A percentile compares a stretch with the other conserved stretches of the same genome.
Evolutionary conservation across 2,329 filamentous ascomycete species (phyloP).

Genomic region (Curvularia hawaiiensis): DNA sequence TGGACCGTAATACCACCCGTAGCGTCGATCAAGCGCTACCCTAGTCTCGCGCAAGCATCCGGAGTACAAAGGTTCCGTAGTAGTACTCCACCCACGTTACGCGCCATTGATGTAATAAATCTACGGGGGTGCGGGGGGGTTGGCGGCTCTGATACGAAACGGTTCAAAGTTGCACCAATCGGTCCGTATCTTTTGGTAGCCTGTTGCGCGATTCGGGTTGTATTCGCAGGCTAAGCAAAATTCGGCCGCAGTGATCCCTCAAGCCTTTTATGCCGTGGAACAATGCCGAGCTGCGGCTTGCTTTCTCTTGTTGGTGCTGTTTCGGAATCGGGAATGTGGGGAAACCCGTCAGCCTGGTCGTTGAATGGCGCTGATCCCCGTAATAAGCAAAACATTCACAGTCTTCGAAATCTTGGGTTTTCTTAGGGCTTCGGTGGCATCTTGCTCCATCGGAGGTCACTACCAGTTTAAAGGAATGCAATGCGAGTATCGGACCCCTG

Average conservation of each 20-base stretch:
- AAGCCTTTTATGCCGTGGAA: background rate
- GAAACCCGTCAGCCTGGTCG: background rate
- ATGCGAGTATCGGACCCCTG: background rate
- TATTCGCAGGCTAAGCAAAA: background rate
- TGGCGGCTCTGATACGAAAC: background rate
- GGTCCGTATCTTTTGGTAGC: background rate
- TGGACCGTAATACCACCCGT: conserved; percentile 1
- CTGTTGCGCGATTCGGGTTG: background rate
- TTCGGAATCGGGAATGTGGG: background rate
- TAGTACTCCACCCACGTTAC: no score
- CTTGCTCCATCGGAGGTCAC: background rate
- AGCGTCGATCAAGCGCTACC: background rate
- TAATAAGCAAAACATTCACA: background rate
- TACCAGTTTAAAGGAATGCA: background rate
- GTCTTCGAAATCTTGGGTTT: background rate
- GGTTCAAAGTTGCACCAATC: background rate
- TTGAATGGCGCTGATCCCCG: background rate
- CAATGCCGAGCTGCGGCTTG: background rate
- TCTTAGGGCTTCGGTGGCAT: background rate
- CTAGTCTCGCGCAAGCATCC: background rate
- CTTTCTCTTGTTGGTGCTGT: background rate
- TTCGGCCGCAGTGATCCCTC: background rate
- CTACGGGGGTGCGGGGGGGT: background rate
- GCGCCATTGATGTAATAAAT: background rate
- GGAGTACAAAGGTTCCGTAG: no score